Conservation (phyloP, 1,284 basidiomycete species). For the Apiotrichum porosum region DNA sequence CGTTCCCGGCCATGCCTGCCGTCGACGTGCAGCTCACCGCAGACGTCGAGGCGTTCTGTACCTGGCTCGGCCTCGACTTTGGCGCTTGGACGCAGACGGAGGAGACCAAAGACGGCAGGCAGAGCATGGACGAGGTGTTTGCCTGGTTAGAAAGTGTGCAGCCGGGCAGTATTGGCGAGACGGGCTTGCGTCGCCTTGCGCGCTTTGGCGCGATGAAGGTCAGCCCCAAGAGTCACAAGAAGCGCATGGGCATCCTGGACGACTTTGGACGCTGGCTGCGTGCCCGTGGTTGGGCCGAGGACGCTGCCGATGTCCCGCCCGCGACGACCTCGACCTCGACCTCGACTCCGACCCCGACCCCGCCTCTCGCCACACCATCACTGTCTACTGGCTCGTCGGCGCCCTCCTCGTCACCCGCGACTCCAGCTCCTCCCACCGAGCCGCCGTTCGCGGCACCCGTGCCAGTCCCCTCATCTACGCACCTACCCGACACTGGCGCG, state of each 20-base stretch:
- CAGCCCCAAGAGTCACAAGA: not conserved
- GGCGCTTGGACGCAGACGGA: not conserved
- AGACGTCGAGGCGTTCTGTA: constrained; percentile 21
- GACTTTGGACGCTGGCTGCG: constrained; percentile 3
- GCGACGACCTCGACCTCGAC: no score
- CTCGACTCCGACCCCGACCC: no score
- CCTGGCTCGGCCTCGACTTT: constrained; percentile 29
- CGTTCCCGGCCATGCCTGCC: constrained; percentile 21
- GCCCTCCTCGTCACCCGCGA: no score
- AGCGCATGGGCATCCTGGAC: not conserved
- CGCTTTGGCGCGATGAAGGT: not conserved
- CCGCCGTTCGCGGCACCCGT: no score
- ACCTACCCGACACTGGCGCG: no score
- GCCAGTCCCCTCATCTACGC: no score
- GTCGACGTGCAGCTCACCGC: constrained; percentile 25
- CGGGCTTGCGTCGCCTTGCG: not conserved
- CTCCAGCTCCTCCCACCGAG: no score
- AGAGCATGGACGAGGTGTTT: no score
- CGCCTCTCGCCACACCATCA: no score
- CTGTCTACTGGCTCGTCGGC: no score
- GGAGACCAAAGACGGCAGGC: not conserved
- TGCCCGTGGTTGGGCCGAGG: not conserved
- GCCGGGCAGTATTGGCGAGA: not conserved
- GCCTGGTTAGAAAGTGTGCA: constrained; percentile 1
- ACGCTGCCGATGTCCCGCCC: no score